These are phyloP conservation scores for Penicillium hordei DNA, from an alignment of 2,329 filamentous ascomycete species.

Conservation along the genomic window DNA sequence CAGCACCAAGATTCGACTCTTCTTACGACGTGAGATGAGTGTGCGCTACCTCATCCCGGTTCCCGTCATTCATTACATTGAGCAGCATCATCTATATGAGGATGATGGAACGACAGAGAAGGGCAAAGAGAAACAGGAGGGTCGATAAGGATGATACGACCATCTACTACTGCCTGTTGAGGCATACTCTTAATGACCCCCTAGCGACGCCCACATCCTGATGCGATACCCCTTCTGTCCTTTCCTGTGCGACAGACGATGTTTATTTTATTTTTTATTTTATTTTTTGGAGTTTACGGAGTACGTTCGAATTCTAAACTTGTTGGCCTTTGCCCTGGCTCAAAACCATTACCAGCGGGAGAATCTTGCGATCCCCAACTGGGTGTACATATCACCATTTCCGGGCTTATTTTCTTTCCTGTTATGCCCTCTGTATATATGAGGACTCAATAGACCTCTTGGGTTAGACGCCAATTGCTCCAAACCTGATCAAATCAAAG, in stretches of 20 bases:
- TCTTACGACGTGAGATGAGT: slow-evolving; percentile 76
- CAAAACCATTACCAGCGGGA: neutral
- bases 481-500: no score
- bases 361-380: neutral
- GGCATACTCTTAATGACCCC: slow-evolving; percentile 9
- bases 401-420: neutral
- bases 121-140: slow-evolving; percentile 33
- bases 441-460: slow-evolving; percentile 15
- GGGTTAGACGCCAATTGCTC: no score
- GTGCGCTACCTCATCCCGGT: slow-evolving; percentile 75
- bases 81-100: slow-evolving; percentile 64
- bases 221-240: slow-evolving; percentile 25
- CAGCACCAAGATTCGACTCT: slow-evolving; percentile 77
- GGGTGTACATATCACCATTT: slow-evolving; percentile 17
- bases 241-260: slow-evolving; percentile 1
- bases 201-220: slow-evolving; percentile 17
- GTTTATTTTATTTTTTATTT: slow-evolving; percentile 16
- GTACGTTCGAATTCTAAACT: slow-evolving; percentile 5
- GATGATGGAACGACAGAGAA: slow-evolving; percentile 48
- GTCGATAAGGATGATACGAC: slow-evolving; percentile 27
- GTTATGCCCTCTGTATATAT: slow-evolving; percentile 9
- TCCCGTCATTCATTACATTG: slow-evolving; percentile 72
- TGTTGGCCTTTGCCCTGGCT: neutral
- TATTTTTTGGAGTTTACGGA: slow-evolving; percentile 16
- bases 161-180: neutral